A percentile compares a stretch with the other conserved stretches of the same genome.
phyloP scores from a whole-genome alignment of 2,329 filamentous ascomycete species.

The Aureobasidium sp. region DNA sequence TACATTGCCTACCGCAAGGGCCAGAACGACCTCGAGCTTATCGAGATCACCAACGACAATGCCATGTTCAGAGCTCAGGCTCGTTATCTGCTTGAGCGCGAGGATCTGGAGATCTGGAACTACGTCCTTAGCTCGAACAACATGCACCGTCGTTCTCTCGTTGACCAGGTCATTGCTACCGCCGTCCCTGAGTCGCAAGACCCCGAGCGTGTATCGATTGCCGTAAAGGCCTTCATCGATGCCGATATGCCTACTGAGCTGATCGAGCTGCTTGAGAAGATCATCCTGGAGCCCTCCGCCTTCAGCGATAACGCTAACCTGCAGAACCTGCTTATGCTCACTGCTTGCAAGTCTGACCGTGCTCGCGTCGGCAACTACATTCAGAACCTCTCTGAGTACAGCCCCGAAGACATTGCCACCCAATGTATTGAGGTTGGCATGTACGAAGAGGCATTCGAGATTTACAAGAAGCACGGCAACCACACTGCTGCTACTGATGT shows the following conservation, averaged over 20 bases:
- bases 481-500: conserved; percentile 81
- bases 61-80: conserved; percentile 99
- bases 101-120: conserved; percentile 82
- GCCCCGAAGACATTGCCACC: conserved; percentile 81
- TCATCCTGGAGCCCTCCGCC: conserved; percentile 95
- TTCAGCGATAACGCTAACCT: conserved; percentile 97
- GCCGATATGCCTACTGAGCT: conserved; percentile 87
- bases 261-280: conserved; percentile 97
- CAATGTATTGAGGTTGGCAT: conserved; percentile 93
- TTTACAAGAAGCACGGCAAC: conserved; percentile 95
- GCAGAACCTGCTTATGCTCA: conserved; percentile 93
- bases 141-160: conserved; percentile 81
- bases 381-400: conserved; percentile 80
- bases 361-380: conserved; percentile 93
- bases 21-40: conserved; percentile 92
- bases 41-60: conserved; percentile 98
- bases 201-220: conserved; percentile 87
- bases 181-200: conserved; percentile 89
- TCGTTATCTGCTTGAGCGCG: conserved; percentile 84
- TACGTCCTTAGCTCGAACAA: conserved; percentile 97
- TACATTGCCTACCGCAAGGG: conserved; percentile 95
- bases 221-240: conserved; percentile 85
- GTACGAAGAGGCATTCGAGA: conserved; percentile 94
- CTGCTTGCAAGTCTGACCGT: conserved; percentile 94
- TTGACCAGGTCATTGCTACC: conserved; percentile 93